Conservation (phyloP, 169 alveolate genomes). For the Theileria parva region DNA sequence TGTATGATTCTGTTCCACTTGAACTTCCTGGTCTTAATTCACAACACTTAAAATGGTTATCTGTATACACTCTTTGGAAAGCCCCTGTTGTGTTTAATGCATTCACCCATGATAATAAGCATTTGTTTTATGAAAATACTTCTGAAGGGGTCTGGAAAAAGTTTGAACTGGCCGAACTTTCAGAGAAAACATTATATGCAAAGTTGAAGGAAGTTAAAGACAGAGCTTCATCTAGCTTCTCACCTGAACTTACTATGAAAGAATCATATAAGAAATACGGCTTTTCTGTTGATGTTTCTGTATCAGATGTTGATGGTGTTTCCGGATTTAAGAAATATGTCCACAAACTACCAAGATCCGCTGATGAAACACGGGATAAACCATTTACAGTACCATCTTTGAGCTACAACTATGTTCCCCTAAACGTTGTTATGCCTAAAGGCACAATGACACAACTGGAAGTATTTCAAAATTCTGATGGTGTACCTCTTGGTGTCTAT, state of each 20-base stretch:
- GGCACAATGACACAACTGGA: slow-evolving; percentile 2
- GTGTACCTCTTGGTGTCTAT: background rate
- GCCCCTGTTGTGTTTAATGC: background rate
- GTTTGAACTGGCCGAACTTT: background rate
- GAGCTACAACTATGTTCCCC: background rate
- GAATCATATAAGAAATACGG: background rate
- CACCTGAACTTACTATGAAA: background rate
- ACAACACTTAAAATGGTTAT: background rate
- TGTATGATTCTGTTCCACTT: background rate
- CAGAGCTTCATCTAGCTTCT: background rate
- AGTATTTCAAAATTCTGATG: background rate
- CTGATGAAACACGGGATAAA: background rate
- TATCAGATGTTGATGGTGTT: background rate
- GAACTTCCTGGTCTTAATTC: background rate
- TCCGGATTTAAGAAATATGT: background rate
- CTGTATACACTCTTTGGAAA: background rate
- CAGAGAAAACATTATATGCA: background rate
- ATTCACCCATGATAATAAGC: background rate
- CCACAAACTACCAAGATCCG: background rate
- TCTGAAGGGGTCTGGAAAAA: background rate
- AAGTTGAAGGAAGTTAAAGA: background rate
- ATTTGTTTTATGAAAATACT: background rate
- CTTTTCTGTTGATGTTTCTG: background rate
- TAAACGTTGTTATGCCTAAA: background rate
- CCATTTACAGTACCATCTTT: background rate